These are phyloP conservation scores for Fusarium neocosmosporiellum DNA, from an alignment of 2,329 filamentous ascomycete species.

Conservation along the genomic window DNA sequence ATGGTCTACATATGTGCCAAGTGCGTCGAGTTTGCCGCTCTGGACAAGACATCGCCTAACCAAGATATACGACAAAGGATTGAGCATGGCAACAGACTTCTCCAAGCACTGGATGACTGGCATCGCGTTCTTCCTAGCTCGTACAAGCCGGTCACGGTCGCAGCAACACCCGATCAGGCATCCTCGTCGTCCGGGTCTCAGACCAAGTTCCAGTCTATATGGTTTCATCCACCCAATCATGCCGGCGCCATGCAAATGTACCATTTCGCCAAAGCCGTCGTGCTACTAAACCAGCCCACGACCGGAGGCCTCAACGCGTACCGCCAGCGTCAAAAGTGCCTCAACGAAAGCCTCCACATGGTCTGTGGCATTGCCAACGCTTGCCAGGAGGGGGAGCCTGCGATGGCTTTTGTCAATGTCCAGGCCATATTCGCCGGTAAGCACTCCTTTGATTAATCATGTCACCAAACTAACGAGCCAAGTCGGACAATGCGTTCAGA, in stretches of 20 bases:
- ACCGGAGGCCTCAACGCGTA: not conserved
- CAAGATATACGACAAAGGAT: not conserved
- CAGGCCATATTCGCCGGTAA: not conserved
- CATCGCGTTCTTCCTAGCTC: not conserved
- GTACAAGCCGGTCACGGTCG: not conserved
- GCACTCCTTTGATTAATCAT: not conserved
- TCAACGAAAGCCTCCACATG: not conserved
- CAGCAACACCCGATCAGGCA: not conserved
- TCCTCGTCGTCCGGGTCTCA: not conserved
- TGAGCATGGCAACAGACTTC: not conserved
- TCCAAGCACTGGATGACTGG: not conserved
- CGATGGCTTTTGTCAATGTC: not conserved
- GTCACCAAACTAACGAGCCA: not conserved
- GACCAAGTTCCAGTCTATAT: not conserved
- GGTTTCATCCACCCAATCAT: not conserved
- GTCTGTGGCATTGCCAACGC: not conserved
- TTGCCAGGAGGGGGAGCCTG: not conserved
- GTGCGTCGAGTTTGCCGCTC: not conserved
- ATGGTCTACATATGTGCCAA: not conserved
- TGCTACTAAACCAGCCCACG: not conserved
- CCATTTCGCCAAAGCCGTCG: not conserved
- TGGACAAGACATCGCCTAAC: not conserved
- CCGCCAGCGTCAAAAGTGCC: not conserved
- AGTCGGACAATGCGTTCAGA: not conserved
- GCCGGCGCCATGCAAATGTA: not conserved